These are phyloP conservation scores for Yamadazyma aaseri DNA, from an alignment of 1,139 yeast genomes.

Conservation along the genomic window DNA sequence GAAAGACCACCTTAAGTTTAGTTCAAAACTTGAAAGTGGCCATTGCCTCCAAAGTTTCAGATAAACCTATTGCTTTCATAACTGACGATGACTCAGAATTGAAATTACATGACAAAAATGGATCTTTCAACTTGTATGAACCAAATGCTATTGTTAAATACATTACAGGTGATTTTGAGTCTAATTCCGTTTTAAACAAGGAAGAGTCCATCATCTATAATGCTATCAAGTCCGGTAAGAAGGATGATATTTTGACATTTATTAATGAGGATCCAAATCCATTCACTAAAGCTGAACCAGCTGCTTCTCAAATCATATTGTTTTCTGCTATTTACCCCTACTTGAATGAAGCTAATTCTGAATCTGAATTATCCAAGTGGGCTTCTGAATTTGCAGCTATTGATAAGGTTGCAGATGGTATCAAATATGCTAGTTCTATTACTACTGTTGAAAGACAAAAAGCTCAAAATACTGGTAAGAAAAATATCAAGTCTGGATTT, in stretches of 20 bases:
- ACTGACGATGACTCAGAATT: constrained; percentile 36
- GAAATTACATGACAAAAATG: constrained; percentile 31
- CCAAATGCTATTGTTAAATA: constrained; percentile 82
- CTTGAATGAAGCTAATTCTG: constrained; percentile 17
- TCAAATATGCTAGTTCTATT: constrained; percentile 35
- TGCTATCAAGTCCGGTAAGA: constrained; percentile 30
- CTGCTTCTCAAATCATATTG: constrained; percentile 45
- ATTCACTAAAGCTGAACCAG: constrained; percentile 19
- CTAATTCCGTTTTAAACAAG: constrained; percentile 19
- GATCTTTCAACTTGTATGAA: constrained; percentile 59
- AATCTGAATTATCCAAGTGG: constrained; percentile 33
- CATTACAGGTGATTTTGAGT: constrained; percentile 48
- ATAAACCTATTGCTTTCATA: constrained; percentile 28
- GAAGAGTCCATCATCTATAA: constrained; percentile 36
- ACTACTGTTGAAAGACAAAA: constrained; percentile 46
- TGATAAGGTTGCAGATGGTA: constrained; percentile 37
- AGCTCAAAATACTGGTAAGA: constrained; percentile 58
- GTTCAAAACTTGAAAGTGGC: constrained; percentile 61
- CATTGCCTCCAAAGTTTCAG: constrained; percentile 46
- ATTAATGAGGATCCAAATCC: constrained; percentile 14
- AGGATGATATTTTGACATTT: constrained; percentile 20
- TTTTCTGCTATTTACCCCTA: constrained; percentile 45
- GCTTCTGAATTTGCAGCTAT: constrained; percentile 36
- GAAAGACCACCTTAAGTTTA: constrained; percentile 38
- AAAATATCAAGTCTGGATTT: constrained; percentile 43